Evolutionary conservation across 2,329 filamentous ascomycete genomes (phyloP).

Genomic region (Pseudogymnoascus sp.): DNA sequence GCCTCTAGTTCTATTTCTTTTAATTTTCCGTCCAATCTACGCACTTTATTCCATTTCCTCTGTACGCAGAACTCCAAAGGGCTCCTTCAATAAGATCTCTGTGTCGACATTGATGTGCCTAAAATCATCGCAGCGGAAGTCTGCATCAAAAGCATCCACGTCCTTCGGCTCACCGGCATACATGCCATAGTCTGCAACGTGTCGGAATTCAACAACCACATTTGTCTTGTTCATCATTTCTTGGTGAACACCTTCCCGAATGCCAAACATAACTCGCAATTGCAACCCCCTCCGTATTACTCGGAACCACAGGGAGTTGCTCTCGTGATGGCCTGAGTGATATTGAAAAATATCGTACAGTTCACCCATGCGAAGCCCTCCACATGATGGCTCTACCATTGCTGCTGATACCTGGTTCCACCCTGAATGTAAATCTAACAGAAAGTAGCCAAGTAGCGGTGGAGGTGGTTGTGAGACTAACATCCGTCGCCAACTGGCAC

Average conservation of each 20-base stretch:
- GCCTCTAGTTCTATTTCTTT: neutral
- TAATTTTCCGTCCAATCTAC: neutral
- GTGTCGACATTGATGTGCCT: neutral
- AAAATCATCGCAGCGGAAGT: neutral
- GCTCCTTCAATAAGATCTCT: neutral
- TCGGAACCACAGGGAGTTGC: neutral
- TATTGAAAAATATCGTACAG: neutral
- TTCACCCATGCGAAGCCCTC: neutral
- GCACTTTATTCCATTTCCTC: neutral
- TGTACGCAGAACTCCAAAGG: neutral
- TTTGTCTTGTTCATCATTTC: neutral
- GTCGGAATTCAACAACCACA: neutral
- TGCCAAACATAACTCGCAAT: neutral
- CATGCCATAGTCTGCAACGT: neutral
- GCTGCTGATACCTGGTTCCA: neutral
- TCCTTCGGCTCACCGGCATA: neutral
- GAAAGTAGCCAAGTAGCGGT: neutral
- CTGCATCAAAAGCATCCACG: neutral
- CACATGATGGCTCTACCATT: neutral
- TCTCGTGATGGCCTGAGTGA: neutral
- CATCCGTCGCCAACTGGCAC: slow-evolving; percentile 7
- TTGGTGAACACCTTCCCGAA: neutral
- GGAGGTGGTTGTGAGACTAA: slow-evolving; percentile 8
- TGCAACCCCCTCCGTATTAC: neutral
- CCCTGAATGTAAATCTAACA: neutral